Evolutionary conservation across 2,329 filamentous ascomycete species (phyloP), one percentile per base, ranked within the genome.

Genomic region (Escovopsis sp.): DNA sequence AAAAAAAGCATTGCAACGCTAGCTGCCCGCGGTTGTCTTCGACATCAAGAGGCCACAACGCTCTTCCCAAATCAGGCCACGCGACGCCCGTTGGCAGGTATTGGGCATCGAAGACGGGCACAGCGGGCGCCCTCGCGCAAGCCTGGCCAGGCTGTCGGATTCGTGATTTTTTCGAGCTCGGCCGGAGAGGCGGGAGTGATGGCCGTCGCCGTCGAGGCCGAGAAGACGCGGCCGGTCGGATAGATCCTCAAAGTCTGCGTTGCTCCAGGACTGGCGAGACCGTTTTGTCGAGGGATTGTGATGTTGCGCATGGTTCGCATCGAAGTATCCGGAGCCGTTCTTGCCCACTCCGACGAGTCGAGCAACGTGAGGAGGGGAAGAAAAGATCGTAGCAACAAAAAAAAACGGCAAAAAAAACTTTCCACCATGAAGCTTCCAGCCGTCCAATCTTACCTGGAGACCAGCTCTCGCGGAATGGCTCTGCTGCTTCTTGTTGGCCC

Each of bases 391-490:
- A 32, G 13, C 15, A 18, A 35, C 16, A 32, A 34, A 23, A 23
- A 23, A 23, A 23, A 23, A 23, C 21, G 23, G 23, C 16, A 19
- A 39, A 38, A 32, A 39, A 53, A 65, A 27, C 15, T 28, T 14
- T n/a, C n/a, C n/a, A n/a, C n/a, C n/a, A n/a, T 14, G 33, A 10
- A 23, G 21, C 21, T 23, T 23, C 21, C 21, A 5, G 21, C 10
- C 21, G 21, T 40, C 43, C 11, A 29, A 34, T 48, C 83, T 71
- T 70, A 94, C 87, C 80, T 94, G 87, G 49, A 94, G 73, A 57
- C 87, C 87, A 58, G 87, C 87, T 62, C 90, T 87, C 55, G 85
- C 84, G 51, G 86, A 94, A 69, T 94, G 87, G 66, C 90, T 93
- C 66, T 92, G 83, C 55, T 83, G 79, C 69, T 94, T 94, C 69